A percentile compares a stretch with the other conserved stretches of the same genome.
These are phyloP conservation scores for Acer negundo DNA, from an alignment of 345 rosid genomes.

Conservation along the genomic window DNA sequence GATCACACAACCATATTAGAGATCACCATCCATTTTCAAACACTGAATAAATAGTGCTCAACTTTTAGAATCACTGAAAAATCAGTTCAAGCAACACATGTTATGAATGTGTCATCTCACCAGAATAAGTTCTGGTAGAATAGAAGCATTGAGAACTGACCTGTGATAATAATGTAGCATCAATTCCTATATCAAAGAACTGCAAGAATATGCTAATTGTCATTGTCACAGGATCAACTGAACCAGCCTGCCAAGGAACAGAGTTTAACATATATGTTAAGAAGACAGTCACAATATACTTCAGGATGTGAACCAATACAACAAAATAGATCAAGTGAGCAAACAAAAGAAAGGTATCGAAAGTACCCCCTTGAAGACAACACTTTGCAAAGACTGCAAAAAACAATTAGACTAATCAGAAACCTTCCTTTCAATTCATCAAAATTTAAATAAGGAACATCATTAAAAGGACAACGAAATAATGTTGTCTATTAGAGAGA, in stretches of 20 bases:
- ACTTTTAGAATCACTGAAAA: constrained; percentile 3
- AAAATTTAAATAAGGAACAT: constrained; percentile 9
- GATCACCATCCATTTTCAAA: not conserved
- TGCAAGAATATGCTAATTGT: constrained; percentile 86
- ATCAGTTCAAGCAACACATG: not conserved
- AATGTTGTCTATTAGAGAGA: not conserved
- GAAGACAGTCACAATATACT: not conserved
- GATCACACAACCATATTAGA: not conserved
- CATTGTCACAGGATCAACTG: constrained; percentile 93
- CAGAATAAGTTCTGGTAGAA: constrained; percentile 9
- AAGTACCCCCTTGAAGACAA: constrained; percentile 92
- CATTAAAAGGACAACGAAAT: not conserved
- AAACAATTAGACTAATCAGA: constrained; percentile 28
- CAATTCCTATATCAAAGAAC: constrained; percentile 90
- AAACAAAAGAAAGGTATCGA: constrained; percentile 13
- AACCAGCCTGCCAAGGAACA: constrained; percentile 75
- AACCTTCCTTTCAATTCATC: constrained; percentile 11
- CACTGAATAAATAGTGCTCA: not conserved
- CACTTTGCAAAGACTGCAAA: constrained; percentile 95
- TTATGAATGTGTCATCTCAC: not conserved
- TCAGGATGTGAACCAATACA: constrained; percentile 1
- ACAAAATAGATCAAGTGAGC: not conserved
- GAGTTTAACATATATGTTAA: constrained; percentile 10
- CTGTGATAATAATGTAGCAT: constrained; percentile 90
- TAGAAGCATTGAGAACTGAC: constrained; percentile 37